These are phyloP conservation scores for Elsinoe necatrix DNA, from an alignment of 2,329 filamentous ascomycete species.

Conservation along the genomic window DNA sequence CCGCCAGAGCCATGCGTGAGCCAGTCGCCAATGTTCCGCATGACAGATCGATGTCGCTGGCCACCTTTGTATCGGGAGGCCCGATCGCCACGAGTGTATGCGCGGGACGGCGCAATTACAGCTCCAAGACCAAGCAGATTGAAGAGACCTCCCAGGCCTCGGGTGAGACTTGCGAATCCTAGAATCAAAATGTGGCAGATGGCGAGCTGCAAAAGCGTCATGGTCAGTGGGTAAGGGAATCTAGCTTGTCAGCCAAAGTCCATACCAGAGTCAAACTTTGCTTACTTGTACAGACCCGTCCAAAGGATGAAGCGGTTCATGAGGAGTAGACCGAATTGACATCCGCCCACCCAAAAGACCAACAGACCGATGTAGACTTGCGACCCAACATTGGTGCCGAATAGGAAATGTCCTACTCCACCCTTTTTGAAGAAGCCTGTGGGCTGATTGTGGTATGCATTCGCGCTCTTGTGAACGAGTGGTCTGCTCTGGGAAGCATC, in stretches of 20 bases:
- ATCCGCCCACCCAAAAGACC: conserved; percentile 42
- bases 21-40: conserved; percentile 27
- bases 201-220: conserved; percentile 43
- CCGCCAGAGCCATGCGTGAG: conserved; percentile 37
- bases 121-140: conserved; percentile 36
- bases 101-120: conserved; percentile 37
- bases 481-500: conserved; percentile 32
- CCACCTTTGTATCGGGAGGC: conserved; percentile 22
- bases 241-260: conserved; percentile 25
- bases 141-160: conserved; percentile 37
- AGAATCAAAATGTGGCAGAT: conserved; percentile 43
- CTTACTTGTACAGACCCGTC: conserved; percentile 26
- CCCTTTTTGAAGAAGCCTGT: conserved; percentile 28
- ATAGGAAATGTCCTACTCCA: conserved; percentile 42
- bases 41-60: conserved; percentile 19
- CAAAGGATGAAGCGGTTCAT: conserved; percentile 46
- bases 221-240: conserved; percentile 46
- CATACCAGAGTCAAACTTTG: too few species aligned
- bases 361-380: conserved; percentile 41
- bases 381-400: conserved; percentile 41
- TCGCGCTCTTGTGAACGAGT: conserved; percentile 30
- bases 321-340: conserved; percentile 39
- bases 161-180: conserved; percentile 40
- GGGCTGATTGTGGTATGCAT: conserved; percentile 29
- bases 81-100: conserved; percentile 14